Base-by-base conservation (phyloP, 495 filamentous ascomycete genomes). In the Pseudomonodictys pantanalensis region DNA sequence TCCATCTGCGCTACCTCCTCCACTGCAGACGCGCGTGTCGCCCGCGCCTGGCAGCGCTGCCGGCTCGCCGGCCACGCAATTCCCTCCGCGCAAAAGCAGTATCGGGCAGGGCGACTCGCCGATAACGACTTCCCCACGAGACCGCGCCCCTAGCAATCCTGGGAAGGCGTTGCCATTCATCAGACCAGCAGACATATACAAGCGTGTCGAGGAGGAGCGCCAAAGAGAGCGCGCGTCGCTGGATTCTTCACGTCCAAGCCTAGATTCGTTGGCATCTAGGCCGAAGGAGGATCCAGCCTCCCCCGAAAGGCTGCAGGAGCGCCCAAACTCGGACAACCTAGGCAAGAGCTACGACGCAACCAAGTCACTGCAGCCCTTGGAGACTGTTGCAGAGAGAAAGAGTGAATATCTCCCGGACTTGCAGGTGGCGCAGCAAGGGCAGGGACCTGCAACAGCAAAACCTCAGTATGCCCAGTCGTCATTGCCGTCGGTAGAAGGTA, bases 141-240 rank as follows among this genome's bases (percentile, higher is more conserved):
- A 60, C 11, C 44, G 49, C 17, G 28, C 64, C 11, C 58, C 53
- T 9, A 70, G 57, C 62, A 52, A 61, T 33, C 60, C 72, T 30
- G 48, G 71, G 18, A 84, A 86, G 60, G 65, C 81, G 3, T 69
- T 81, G 1, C 81, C 86, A 1, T 84, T 92, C 59, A 78, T 90
- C 23, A 79, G 88, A 17, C 89, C 91, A 10, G 84, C 84, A 20
- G 89, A 96, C 60, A 88, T 92, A 29, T 93, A 93, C 68, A 83
- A 78, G 55, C 82, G 87, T 2, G 77, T 88, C 69, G 82, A 81
- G 42, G 87, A 90, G 60, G 87, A 89, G 56, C 79, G 76, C 53
- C 75, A 82, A 57, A 77, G 71, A 52, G 80, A 84, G 69, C 72
- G 78, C 11, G 76, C 75, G 44, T 79, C 80, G 18, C 69, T 77